Conservation (phyloP, 2,329 filamentous ascomycete species). For the Ustulina deusta region DNA sequence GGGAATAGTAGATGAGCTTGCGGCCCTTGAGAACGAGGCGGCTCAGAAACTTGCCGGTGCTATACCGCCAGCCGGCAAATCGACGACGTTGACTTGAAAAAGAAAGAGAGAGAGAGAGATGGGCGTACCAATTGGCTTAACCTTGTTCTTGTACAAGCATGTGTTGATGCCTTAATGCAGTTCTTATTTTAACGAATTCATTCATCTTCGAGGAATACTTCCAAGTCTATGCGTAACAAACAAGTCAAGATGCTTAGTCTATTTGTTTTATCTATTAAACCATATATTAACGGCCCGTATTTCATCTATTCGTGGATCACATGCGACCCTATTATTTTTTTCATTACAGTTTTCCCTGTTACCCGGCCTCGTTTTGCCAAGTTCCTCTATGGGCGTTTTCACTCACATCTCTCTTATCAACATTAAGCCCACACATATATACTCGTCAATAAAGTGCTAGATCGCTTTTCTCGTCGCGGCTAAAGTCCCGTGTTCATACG, state of each 20-base stretch:
- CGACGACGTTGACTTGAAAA: conserved; percentile 37
- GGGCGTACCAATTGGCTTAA: neutral
- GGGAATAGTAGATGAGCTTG: conserved; percentile 55
- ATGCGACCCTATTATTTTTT: conserved; percentile 4
- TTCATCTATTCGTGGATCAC: conserved; percentile 2
- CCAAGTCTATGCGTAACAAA: neutral
- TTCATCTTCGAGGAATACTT: conserved; percentile 12
- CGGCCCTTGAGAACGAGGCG: conserved; percentile 56
- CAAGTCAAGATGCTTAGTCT: neutral
- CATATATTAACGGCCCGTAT: neutral
- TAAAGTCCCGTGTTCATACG: neutral
- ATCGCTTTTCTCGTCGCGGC: neutral
- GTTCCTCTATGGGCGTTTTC: neutral
- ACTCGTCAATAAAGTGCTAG: neutral
- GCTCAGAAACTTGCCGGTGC: conserved; percentile 48
- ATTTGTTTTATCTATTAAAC: conserved; percentile 25
- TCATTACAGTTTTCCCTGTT: neutral
- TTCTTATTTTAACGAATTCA: conserved; percentile 14
- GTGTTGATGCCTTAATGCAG: conserved; percentile 19
- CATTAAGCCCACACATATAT: conserved; percentile 2
- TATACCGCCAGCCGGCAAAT: conserved; percentile 44
- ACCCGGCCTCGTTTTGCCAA: neutral
- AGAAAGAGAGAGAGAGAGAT: too few relatives aligned
- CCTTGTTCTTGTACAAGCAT: conserved; percentile 24
- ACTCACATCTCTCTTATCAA: neutral